These are phyloP conservation scores for Epicoccum sorghinum DNA, from an alignment of 2,329 filamentous ascomycete species.

Conservation along the genomic window DNA sequence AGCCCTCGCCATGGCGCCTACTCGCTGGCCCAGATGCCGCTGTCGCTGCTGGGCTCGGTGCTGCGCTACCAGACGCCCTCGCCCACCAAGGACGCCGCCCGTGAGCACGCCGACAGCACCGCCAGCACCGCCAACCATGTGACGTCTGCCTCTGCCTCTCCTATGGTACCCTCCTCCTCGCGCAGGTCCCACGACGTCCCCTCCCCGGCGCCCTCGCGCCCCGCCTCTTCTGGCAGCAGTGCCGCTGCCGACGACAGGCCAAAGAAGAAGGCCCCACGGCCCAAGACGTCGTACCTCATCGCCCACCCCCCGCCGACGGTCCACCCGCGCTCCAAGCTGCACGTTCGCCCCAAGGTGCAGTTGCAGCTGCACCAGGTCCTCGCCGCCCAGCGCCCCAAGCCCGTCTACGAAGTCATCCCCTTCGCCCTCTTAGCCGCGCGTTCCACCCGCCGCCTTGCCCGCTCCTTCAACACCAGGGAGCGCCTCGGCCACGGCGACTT, in stretches of 20 bases:
- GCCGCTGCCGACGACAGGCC: slow-evolving; percentile 44
- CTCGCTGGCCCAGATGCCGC: slow-evolving; percentile 40
- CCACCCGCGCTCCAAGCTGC: slow-evolving; percentile 64
- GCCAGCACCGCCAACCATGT: slow-evolving; percentile 12
- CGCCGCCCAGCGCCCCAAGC: slow-evolving; percentile 65
- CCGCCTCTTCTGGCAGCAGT: slow-evolving; percentile 47
- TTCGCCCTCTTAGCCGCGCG: slow-evolving; percentile 64
- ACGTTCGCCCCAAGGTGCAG: slow-evolving; percentile 70
- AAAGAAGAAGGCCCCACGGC: slow-evolving; percentile 57
- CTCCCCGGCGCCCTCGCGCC: slow-evolving; percentile 37
- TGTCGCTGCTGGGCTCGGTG: slow-evolving; percentile 41
- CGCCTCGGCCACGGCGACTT: slow-evolving; percentile 72
- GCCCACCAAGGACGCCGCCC: slow-evolving; percentile 14
- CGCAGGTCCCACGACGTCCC: slow-evolving; percentile 14
- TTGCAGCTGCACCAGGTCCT: slow-evolving; percentile 75
- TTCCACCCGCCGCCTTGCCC: slow-evolving; percentile 59
- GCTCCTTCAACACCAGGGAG: slow-evolving; percentile 67
- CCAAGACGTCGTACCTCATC: slow-evolving; percentile 68
- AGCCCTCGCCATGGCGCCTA: slow-evolving; percentile 32
- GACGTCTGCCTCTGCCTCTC: not conserved
- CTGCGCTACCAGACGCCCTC: slow-evolving; percentile 33
- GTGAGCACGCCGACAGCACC: not conserved
- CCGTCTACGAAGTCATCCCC: slow-evolving; percentile 76
- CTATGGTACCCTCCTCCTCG: slow-evolving; percentile 1
- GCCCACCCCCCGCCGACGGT: slow-evolving; percentile 69